These are phyloP conservation scores for Boletellus ananiceps DNA, from an alignment of 768 basidiomycete genomes.

Conservation along the genomic window DNA sequence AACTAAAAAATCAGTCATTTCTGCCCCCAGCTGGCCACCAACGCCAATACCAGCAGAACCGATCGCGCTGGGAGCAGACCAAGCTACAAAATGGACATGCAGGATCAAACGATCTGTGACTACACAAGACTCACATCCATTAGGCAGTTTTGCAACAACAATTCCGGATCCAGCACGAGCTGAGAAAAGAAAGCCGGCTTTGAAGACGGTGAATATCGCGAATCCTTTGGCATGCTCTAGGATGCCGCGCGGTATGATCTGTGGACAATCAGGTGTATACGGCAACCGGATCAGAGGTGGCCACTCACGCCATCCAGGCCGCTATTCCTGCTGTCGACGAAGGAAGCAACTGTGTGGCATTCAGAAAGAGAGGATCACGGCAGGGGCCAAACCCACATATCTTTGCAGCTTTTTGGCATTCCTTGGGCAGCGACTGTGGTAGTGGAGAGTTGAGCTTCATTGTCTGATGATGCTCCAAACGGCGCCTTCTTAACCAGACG, in stretches of 20 bases:
- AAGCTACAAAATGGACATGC: constrained; percentile 61
- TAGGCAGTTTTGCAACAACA: constrained; percentile 77
- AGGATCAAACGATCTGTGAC: background rate
- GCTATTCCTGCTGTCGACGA: constrained; percentile 76
- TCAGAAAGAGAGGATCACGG: background rate
- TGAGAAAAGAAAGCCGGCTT: constrained; percentile 62
- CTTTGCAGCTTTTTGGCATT: constrained; percentile 83
- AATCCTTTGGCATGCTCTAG: constrained; percentile 66
- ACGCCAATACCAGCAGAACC: constrained; percentile 88
- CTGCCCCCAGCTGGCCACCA: constrained; percentile 78
- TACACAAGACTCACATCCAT: constrained; percentile 62
- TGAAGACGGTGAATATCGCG: constrained; percentile 88
- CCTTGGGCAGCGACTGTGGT: constrained; percentile 62
- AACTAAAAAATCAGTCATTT: constrained; percentile 88
- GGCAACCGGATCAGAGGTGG: background rate
- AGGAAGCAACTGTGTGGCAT: constrained; percentile 61
- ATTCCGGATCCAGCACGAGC: constrained; percentile 82
- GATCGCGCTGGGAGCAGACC: constrained; percentile 94
- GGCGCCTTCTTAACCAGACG: no score
- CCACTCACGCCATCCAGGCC: constrained; percentile 71
- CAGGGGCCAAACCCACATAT: constrained; percentile 54
- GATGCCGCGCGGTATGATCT: constrained; percentile 55
- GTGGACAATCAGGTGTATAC: background rate
- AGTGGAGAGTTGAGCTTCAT: constrained; percentile 51
- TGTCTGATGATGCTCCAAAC: background rate